Conservation (phyloP, 805 yeast species). For the Hanseniaspora clermontiae region DNA sequence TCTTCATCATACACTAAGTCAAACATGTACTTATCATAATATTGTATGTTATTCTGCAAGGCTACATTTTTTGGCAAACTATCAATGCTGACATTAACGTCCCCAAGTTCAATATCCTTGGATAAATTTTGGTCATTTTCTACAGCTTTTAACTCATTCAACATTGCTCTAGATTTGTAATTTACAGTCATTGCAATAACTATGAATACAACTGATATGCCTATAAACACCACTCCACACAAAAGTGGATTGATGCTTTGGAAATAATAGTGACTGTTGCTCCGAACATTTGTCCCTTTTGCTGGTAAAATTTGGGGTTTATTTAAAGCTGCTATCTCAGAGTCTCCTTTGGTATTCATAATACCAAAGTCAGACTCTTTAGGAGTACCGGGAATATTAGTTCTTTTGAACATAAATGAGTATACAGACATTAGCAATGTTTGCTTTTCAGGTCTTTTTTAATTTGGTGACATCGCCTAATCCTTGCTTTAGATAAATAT, state of each 20-base stretch:
- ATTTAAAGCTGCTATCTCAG: neutral
- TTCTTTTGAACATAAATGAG: neutral
- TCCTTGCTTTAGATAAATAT: no score
- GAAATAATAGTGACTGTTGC: neutral
- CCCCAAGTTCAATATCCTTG: neutral
- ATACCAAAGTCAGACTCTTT: neutral
- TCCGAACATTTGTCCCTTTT: neutral
- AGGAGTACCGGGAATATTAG: slow-evolving; percentile 1
- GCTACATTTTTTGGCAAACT: neutral
- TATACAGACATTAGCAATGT: neutral
- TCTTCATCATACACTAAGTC: neutral
- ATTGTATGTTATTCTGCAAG: neutral
- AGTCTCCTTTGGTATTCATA: neutral
- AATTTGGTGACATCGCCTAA: no score
- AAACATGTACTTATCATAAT: neutral
- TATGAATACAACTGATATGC: neutral
- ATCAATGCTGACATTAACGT: neutral
- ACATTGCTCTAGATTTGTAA: neutral
- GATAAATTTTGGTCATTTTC: neutral
- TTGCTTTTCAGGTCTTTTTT: no score
- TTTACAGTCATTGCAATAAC: neutral
- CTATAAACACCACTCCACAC: neutral
- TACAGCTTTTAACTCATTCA: neutral
- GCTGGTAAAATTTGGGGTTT: neutral
- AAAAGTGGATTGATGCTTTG: neutral